These are phyloP conservation scores for Medicago lupulina DNA, from an alignment of 306 rosid species.

Conservation along the genomic window DNA sequence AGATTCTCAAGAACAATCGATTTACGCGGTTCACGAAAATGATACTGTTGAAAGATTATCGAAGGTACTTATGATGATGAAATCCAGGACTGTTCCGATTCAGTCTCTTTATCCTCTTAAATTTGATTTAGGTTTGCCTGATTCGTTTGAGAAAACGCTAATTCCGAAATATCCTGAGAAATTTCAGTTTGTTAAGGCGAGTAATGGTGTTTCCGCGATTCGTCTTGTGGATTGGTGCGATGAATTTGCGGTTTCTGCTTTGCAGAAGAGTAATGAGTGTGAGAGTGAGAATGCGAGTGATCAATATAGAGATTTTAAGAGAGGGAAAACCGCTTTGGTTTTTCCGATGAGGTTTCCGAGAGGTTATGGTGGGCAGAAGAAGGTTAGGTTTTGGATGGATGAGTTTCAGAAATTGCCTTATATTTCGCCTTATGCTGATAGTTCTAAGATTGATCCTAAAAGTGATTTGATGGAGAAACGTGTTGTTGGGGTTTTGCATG, in stretches of 20 bases:
- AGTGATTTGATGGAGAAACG: conserved; percentile 98
- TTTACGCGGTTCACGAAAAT: conserved; percentile 60
- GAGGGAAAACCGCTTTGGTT: conserved; percentile 67
- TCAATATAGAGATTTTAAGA: conserved; percentile 72
- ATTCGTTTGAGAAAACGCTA: conserved; percentile 66
- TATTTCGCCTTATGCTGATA: conserved; percentile 76
- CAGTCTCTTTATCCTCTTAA: conserved; percentile 64
- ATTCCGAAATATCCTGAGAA: conserved; percentile 64
- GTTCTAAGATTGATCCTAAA: conserved; percentile 65
- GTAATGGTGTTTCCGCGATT: conserved; percentile 57
- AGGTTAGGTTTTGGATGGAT: conserved; percentile 90
- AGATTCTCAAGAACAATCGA: conserved; percentile 63
- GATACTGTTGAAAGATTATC: conserved; percentile 65
- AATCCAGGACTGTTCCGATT: conserved; percentile 54
- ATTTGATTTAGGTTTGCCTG: conserved; percentile 92
- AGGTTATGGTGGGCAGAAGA: conserved; percentile 86
- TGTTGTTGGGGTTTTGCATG: conserved; percentile 89
- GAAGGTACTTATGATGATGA: conserved; percentile 81
- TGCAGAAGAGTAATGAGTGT: conserved; percentile 67
- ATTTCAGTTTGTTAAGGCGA: conserved; percentile 59
- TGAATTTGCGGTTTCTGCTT: conserved; percentile 70
- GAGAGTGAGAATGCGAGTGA: conserved; percentile 39
- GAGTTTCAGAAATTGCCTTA: conserved; percentile 91
- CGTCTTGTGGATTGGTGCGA: conserved; percentile 61
- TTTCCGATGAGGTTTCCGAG: conserved; percentile 86